Evolutionary conservation across 345 rosid genomes (phyloP), one percentile per base, ranked within the genome.

Genomic region (Salix viminalis): DNA sequence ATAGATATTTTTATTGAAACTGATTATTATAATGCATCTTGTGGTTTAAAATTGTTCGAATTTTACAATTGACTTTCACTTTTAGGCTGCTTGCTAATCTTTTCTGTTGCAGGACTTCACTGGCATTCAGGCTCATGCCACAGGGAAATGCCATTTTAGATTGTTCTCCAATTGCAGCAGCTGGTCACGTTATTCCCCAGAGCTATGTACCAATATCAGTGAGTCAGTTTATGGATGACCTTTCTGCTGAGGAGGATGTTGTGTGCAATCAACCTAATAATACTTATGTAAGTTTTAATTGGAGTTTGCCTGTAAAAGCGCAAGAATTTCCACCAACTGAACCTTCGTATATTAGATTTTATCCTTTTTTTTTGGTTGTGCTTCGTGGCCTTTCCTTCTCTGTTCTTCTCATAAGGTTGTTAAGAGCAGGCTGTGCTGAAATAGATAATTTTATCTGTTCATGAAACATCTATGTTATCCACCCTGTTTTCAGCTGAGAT

Each of bases 181-280:
- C 96, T 67, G 97, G 99, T 79, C 98, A 96, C 86, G 87, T 90
- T 70, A 91, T 91, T 85, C 94, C 97, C 34, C 99, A 91, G 48
- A 90, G 93, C 84, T 93, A 89, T 85, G 96, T 90, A 60, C 98
- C 96, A 61, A 87, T 96, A 80, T 93, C 99, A 68, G 97, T 91
- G 48, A 96, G 97, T 87, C 98, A 96, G 83, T 96, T 96, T 85
- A 91, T 96, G 99, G 98, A 93, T 80, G 96, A 96, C 79, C 98
- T 96, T 80, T 90, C 97, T 82, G 94, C 97, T 21, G 99, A 93
- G 90, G 96, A 93, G 86, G 96, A 90, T 70, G 87, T 80, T 60
- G 69, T 81, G 81, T 85, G 90, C 84, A 86, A 48, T 76, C 88
- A 78, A 32, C 87, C 90, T 77, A 94, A 91, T 84, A 89, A 87